Evolutionary conservation across 441 rosid genomes (phyloP), one percentile per base, ranked within the genome.

Genomic region (Croton setiger): DNA sequence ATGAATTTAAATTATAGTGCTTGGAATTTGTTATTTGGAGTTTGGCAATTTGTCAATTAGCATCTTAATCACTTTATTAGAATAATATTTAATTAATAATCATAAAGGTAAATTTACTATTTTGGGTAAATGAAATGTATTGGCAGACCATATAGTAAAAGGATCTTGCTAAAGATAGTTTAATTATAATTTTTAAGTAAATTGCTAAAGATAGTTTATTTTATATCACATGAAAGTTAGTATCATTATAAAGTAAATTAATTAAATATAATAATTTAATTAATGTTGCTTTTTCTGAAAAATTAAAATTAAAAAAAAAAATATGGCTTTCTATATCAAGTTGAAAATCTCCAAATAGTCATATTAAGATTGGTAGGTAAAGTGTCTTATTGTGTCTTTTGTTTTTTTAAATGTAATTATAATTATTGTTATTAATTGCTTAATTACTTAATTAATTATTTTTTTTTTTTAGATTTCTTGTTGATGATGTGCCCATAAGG

Each of bases 401-500:
- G 5, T 6, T 14, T 47, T n/a, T 14, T 47, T 37, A 4, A 8
- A 2, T 37, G 4, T 37, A 8, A 37, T 37, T 37, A 37, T 37
- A 36, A 36, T 36, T 36, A 36, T 15, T 57, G 13, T 10, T 39
- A 9, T 11, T 1, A 13, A 35, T 56, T 15, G 18, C 11, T 57
- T 9, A n/a, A n/a, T n/a, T n/a, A n/a, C n/a, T n/a, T n/a, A n/a
- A n/a, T n/a, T n/a, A n/a, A n/a, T n/a, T n/a, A n/a, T n/a, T n/a
- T n/a, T n/a, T n/a, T n/a, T n/a, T n/a, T n/a, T 63, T 15, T 78
- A 93, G 98, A 84, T 93, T 93, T 75, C 77, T 91, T 4, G 98
- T 93, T 7, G 98, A 93, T 71, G 98, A 93, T 80, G 81, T 93
- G 71, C 98, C 98, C 27, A 85, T 93, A 64, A 84, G 98, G 74